phyloP scores from a whole-genome alignment of 2,329 filamentous ascomycete species.

The Pseudogymnoascus verrucosus region DNA sequence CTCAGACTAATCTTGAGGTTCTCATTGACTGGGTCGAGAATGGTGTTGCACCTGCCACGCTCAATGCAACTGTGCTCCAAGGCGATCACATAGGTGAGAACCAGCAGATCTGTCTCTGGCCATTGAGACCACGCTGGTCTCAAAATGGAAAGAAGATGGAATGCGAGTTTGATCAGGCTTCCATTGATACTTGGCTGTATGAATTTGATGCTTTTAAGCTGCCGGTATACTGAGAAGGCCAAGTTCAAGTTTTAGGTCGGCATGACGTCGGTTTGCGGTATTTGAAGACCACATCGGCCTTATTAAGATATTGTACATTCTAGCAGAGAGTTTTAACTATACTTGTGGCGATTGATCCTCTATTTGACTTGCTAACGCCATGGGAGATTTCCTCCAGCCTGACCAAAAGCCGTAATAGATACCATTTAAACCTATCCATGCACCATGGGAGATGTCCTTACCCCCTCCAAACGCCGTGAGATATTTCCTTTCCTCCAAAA shows the following conservation, averaged over 20 bases:
- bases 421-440: neutral
- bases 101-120: constrained; percentile 36
- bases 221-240: constrained; percentile 29
- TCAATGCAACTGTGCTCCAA: constrained; percentile 31
- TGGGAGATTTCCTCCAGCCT: neutral
- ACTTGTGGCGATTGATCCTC: neutral
- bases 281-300: neutral
- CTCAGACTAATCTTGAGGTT: constrained; percentile 37
- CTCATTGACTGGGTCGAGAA: constrained; percentile 47
- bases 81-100: constrained; percentile 25
- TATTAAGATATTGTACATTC: constrained; percentile 1
- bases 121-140: constrained; percentile 34
- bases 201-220: constrained; percentile 32
- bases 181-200: constrained; percentile 34
- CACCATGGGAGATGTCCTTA: neutral
- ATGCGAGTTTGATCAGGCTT: constrained; percentile 33
- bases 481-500: neutral
- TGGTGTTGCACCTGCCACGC: constrained; percentile 34
- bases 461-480: neutral
- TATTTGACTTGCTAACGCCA: neutral
- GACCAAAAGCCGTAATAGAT: neutral
- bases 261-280: neutral
- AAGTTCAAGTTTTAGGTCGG: neutral
- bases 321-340: neutral
- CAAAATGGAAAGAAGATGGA: constrained; percentile 27